Percentiles rank a stretch among this genome's conserved stretches.
These are phyloP conservation scores for Terana coerulea DNA, from an alignment of 768 basidiomycete genomes.

Conservation along the genomic window DNA sequence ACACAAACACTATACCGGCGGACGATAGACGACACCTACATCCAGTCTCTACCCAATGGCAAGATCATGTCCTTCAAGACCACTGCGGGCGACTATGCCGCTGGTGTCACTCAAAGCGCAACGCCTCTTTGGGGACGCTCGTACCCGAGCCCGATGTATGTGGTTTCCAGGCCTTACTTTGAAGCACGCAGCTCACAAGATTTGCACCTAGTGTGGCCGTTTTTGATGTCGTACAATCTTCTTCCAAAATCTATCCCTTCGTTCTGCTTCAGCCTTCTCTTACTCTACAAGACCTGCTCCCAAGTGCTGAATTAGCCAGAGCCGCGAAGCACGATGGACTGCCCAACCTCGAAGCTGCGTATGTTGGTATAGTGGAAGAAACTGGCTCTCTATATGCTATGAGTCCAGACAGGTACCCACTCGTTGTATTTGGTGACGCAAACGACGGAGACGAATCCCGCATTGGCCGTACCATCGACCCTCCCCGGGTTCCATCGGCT, in stretches of 20 bases:
- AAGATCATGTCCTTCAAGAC: slow-evolving; percentile 71
- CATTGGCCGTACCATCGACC: slow-evolving; percentile 28
- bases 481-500: slow-evolving; percentile 28
- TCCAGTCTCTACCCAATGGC: slow-evolving; percentile 78
- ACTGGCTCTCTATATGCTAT: slow-evolving; percentile 80
- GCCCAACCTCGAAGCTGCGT: slow-evolving; percentile 62
- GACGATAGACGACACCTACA: slow-evolving; percentile 76
- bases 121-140: slow-evolving; percentile 53
- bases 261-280: slow-evolving; percentile 87
- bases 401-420: slow-evolving; percentile 75
- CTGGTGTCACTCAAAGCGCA: slow-evolving; percentile 30
- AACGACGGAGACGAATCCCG: slow-evolving; percentile 20
- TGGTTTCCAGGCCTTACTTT: background rate
- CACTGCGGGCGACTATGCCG: slow-evolving; percentile 21
- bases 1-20: slow-evolving; percentile 70
- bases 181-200: background rate
- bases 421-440: slow-evolving; percentile 67
- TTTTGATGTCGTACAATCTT: slow-evolving; percentile 64
- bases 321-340: slow-evolving; percentile 36
- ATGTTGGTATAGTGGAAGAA: slow-evolving; percentile 74
- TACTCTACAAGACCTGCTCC: slow-evolving; percentile 67
- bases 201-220: slow-evolving; percentile 61
- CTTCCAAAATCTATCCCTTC: slow-evolving; percentile 56
- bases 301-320: slow-evolving; percentile 34
- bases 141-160: slow-evolving; percentile 70